A percentile compares a stretch with the other conserved stretches of the same genome.
phyloP scores from a whole-genome alignment of 2,329 filamentous ascomycete species.

The Aureobasidium sp. region DNA sequence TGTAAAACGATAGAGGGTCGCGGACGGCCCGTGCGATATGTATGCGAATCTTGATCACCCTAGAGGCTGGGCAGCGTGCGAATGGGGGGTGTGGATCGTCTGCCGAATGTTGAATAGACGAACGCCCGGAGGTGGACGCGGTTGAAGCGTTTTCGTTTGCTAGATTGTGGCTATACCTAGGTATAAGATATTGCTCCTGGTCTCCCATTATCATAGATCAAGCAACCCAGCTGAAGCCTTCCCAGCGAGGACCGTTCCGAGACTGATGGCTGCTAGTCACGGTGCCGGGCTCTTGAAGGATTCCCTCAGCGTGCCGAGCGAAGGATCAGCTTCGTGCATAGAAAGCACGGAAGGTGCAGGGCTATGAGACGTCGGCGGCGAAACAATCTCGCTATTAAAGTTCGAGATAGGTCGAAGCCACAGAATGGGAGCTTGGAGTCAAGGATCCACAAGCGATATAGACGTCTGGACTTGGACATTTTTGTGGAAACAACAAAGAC shows the following conservation, averaged over 20 bases:
- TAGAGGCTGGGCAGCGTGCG: background rate
- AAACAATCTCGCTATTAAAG: slow-evolving; percentile 6
- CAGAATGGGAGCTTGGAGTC: background rate
- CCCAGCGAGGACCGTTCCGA: too few species aligned
- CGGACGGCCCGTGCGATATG: slow-evolving; percentile 1
- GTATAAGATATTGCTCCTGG: background rate
- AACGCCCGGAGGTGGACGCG: background rate
- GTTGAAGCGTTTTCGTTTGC: background rate
- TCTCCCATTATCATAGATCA: background rate
- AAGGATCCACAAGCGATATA: slow-evolving; percentile 6
- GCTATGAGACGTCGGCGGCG: background rate
- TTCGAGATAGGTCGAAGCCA: background rate
- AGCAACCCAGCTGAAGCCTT: background rate
- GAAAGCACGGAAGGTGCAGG: slow-evolving; percentile 2
- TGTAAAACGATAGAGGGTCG: slow-evolving; percentile 3
- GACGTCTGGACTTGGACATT: background rate
- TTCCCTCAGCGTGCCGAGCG: background rate
- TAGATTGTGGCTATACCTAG: background rate
- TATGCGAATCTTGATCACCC: slow-evolving; percentile 4
- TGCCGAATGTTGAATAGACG: background rate
- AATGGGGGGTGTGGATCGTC: background rate
- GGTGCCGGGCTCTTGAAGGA: background rate
- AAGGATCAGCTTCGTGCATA: slow-evolving; percentile 3
- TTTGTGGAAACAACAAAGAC: background rate
- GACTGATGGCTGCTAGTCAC: background rate